These are phyloP conservation scores for Xylariales sp. DNA, from an alignment of 2,329 filamentous ascomycete genomes.

Conservation along the genomic window DNA sequence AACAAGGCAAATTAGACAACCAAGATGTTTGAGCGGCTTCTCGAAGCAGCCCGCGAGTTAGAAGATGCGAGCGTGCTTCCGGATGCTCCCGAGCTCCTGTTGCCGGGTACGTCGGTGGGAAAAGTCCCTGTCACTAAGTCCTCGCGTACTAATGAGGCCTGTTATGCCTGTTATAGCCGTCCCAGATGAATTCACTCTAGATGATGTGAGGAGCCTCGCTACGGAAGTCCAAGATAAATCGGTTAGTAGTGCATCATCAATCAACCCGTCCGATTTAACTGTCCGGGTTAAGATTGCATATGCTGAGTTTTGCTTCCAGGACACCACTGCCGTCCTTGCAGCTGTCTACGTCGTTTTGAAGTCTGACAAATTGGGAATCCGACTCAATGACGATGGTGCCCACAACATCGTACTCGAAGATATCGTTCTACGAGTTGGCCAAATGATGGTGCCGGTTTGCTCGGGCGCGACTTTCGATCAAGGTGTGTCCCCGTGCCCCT, in stretches of 20 bases:
- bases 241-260: slow-evolving; percentile 23
- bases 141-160: slow-evolving; percentile 22
- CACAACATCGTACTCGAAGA: slow-evolving; percentile 31
- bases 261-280: not conserved
- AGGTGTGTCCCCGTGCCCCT: slow-evolving; percentile 31
- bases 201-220: slow-evolving; percentile 23
- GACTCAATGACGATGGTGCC: slow-evolving; percentile 50
- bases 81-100: slow-evolving; percentile 29
- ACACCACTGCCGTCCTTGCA: slow-evolving; percentile 30
- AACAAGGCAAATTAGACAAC: not conserved
- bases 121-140: not conserved
- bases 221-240: slow-evolving; percentile 21
- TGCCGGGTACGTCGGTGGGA: slow-evolving; percentile 22
- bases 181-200: slow-evolving; percentile 23
- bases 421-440: slow-evolving; percentile 47
- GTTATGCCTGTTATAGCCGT: slow-evolving; percentile 27
- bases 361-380: not conserved
- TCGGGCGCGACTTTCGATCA: slow-evolving; percentile 39
- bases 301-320: slow-evolving; percentile 27
- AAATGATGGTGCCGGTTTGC: slow-evolving; percentile 46
- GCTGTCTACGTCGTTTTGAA: slow-evolving; percentile 35
- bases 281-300: slow-evolving; percentile 2
- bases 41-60: slow-evolving; percentile 25
- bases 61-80: slow-evolving; percentile 19
- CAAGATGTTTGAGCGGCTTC: slow-evolving; percentile 36